phyloP scores from a whole-genome alignment of 2,329 filamentous ascomycete species.

The Parastagonospora avenae region DNA sequence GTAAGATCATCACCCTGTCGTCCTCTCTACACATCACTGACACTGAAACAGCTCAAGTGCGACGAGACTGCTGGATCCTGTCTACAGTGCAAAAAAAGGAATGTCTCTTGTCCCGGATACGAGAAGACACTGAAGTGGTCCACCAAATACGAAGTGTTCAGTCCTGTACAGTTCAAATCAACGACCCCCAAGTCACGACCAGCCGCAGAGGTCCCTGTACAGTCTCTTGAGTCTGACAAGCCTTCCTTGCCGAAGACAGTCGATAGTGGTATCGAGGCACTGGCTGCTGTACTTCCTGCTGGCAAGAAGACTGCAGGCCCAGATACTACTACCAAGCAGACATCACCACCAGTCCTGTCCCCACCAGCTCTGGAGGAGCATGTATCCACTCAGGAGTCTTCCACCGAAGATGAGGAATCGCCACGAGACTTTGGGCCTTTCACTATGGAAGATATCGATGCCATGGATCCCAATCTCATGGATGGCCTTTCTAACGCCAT shows the following conservation, averaged over 20 bases:
- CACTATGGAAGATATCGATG: slow-evolving; percentile 29
- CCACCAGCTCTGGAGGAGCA: slow-evolving; percentile 27
- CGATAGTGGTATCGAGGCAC: slow-evolving; percentile 41
- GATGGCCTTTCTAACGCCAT: slow-evolving; percentile 30
- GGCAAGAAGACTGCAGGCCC: slow-evolving; percentile 28
- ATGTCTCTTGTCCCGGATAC: slow-evolving; percentile 54
- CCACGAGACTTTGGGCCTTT: slow-evolving; percentile 31
- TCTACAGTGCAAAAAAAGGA: slow-evolving; percentile 51
- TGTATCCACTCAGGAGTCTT: slow-evolving; percentile 23
- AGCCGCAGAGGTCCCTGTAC: slow-evolving; percentile 11
- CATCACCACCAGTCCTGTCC: slow-evolving; percentile 23
- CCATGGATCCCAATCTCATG: slow-evolving; percentile 30
- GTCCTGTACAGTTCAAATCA: slow-evolving; percentile 36
- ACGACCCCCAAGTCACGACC: slow-evolving; percentile 19
- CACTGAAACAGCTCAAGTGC: slow-evolving; percentile 47
- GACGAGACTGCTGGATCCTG: slow-evolving; percentile 52
- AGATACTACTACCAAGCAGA: slow-evolving; percentile 14
- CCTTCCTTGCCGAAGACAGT: slow-evolving; percentile 36
- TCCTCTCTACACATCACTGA: slow-evolving; percentile 17
- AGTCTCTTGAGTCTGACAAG: slow-evolving; percentile 8
- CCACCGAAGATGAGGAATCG: slow-evolving; percentile 32
- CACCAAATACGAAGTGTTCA: slow-evolving; percentile 55
- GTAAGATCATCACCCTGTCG: slow-evolving; percentile 18
- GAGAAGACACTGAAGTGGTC: slow-evolving; percentile 56
- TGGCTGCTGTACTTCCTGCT: slow-evolving; percentile 43